Base-by-base conservation (phyloP, 352 stramenopile genomes). In the Pythium utonaiense region DNA sequence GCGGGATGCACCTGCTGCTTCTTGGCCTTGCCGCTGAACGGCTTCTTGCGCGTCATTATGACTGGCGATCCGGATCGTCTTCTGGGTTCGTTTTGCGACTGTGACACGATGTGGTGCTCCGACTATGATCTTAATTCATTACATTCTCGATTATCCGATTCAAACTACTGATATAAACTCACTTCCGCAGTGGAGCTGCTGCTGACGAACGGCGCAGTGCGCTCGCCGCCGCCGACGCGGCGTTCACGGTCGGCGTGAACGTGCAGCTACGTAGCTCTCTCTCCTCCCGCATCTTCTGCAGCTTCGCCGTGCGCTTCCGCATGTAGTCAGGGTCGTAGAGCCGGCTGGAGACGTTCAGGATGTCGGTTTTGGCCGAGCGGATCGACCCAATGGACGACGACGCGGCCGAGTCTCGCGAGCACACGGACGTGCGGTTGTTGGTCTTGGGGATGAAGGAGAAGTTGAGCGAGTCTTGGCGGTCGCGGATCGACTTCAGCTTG, bases 11-110 rank as follows among this genome's bases (percentile, higher is more conserved):
- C 83, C 77, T 94, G 85, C 60, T 91, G 81, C 73, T 94, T 94
- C 79, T 94, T 94, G 60, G 81, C 82, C 58, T 94, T 94, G 63
- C 81, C 83, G 56, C 82, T 92, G 58, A 94, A 94, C n/a, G 82
- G 85, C 69, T 84, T 92, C 71, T 85, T 89, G 59, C 77, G 64
- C 21, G 75, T 64, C 56, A 71, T 64, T 51, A 71, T 71, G 24
- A 5, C 27, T 34, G n/a, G 16, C 24, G 30, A 30, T 61, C 13
- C 10, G 3, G 6, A 42, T 42, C 16, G 14, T 53, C 3, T 41
- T 42, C 28, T 42, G 30, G 28, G 27, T 40, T 40, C 10, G n/a
- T n/a, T 52, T 42, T 42, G 12, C 49, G 28, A 44, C 31, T 13
- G 17, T 13, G 27, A 6, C 6, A 19, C 24, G 28, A 41, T 55